Conservation (phyloP, 1,139 yeast species). For the Taphrina wiesneri region DNA sequence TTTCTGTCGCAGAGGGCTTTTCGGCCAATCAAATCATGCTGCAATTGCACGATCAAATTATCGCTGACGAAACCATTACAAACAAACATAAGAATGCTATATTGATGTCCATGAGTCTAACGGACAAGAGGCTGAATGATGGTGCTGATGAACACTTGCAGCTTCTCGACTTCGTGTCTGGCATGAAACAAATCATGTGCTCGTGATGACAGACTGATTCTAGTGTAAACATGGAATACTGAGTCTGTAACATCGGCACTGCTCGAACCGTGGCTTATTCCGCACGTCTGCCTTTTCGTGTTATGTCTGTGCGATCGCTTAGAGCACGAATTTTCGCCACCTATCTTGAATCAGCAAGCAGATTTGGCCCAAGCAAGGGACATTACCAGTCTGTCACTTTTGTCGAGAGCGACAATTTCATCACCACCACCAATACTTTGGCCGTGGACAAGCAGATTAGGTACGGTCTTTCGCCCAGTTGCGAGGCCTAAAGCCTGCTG, state of each 20-base stretch:
- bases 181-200: constrained; percentile 16
- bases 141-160: constrained; percentile 93
- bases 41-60: constrained; percentile 75
- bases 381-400: constrained; percentile 55
- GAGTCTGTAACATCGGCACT: no score
- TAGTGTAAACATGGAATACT: no score
- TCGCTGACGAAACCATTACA: constrained; percentile 58
- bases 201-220: background rate
- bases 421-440: constrained; percentile 93
- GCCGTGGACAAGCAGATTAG: constrained; percentile 85
- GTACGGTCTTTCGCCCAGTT: constrained; percentile 91
- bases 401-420: constrained; percentile 67
- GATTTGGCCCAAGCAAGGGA: constrained; percentile 31
- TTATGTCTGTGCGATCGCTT: constrained; percentile 12
- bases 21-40: constrained; percentile 76
- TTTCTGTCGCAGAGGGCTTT: constrained; percentile 74
- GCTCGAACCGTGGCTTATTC: background rate
- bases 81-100: constrained; percentile 64
- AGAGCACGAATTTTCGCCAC: background rate
- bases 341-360: constrained; percentile 6
- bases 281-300: background rate
- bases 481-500: constrained; percentile 75
- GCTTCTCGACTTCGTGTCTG: constrained; percentile 54
- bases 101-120: constrained; percentile 65
- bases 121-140: constrained; percentile 72